These are phyloP conservation scores for Elaphomyces granulatus DNA, from an alignment of 495 filamentous ascomycete genomes.

Conservation along the genomic window DNA sequence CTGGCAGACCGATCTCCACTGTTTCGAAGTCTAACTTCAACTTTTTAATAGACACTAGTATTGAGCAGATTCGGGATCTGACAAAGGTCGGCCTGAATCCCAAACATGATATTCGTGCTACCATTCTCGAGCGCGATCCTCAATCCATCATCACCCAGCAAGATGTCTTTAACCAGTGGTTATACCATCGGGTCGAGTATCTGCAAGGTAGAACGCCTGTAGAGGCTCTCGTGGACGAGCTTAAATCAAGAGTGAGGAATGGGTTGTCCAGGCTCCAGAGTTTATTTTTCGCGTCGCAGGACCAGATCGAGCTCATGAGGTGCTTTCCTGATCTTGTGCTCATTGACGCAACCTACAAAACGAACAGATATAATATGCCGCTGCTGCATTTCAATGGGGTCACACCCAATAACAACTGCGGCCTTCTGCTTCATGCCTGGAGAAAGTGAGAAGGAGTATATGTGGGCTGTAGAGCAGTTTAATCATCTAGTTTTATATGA, in stretches of 20 bases:
- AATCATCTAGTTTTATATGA: neutral
- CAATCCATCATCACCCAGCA: neutral
- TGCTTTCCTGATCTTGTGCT: conserved; percentile 4
- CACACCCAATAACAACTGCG: neutral
- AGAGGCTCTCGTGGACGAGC: neutral
- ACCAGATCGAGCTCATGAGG: neutral
- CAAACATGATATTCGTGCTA: neutral
- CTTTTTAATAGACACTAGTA: no score
- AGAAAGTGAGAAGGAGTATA: neutral
- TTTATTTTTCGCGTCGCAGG: neutral
- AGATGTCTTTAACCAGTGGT: neutral
- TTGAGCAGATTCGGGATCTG: neutral
- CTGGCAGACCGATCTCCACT: no score
- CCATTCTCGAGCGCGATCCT: neutral
- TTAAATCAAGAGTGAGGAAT: neutral
- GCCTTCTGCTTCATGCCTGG: neutral
- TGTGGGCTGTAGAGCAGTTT: neutral
- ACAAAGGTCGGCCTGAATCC: neutral
- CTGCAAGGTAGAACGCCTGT: neutral
- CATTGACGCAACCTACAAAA: conserved; percentile 7
- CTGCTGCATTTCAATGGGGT: conserved; percentile 3
- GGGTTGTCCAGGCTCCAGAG: neutral
- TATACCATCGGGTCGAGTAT: neutral
- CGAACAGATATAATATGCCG: conserved; percentile 7
- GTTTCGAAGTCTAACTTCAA: no score